Conservation (phyloP, 306 rosid species). For the Prinsepia uniflora region DNA sequence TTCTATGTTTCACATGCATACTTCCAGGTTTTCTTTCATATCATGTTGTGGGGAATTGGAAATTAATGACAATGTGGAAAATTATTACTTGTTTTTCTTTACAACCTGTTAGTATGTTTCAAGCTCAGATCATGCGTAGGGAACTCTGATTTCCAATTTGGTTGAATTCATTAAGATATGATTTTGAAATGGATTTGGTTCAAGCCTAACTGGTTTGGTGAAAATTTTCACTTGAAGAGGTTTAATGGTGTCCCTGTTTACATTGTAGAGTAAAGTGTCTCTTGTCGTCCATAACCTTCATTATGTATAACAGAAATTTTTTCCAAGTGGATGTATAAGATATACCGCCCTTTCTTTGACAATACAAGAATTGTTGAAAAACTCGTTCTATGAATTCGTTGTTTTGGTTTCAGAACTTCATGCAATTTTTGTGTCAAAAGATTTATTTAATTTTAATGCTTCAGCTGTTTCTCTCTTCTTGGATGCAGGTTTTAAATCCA, state of each 20-base stretch:
- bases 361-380: background rate
- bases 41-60: background rate
- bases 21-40: background rate
- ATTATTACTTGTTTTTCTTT: background rate
- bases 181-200: background rate
- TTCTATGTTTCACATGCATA: background rate
- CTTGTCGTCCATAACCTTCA: background rate
- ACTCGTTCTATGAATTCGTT: background rate
- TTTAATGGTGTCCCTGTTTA: background rate
- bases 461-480: conserved; percentile 1
- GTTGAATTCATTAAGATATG: background rate
- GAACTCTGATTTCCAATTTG: background rate
- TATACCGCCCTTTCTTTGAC: background rate
- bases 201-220: background rate
- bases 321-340: background rate
- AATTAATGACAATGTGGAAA: background rate
- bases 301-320: background rate
- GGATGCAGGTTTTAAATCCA: conserved; percentile 73
- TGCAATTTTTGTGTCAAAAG: background rate
- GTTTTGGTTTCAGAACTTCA: background rate
- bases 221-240: background rate
- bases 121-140: background rate
- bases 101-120: background rate
- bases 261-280: background rate
- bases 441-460: background rate